Percentiles rank a stretch among this genome's conserved stretches.
Evolutionary conservation across 1,284 basidiomycete genomes (phyloP).

Genomic region (Lentinula novae-zelandiae): DNA sequence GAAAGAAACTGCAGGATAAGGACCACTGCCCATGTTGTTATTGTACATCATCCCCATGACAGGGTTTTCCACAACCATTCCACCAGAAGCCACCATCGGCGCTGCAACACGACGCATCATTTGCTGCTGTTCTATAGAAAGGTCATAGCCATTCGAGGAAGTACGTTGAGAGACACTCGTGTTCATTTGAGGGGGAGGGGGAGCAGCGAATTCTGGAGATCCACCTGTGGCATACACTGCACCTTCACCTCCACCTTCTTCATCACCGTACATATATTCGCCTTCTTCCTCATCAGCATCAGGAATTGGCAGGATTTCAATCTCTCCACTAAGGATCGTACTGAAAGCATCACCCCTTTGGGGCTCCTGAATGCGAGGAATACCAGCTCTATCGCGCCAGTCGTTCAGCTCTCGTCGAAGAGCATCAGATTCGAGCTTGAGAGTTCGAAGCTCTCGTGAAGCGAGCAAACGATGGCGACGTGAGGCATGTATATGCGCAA

Average conservation of each 20-base stretch:
- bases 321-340: constrained; percentile 64
- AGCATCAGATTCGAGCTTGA: constrained; percentile 76
- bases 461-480: constrained; percentile 77
- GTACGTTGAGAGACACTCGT: neutral
- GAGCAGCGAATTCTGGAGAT: neutral
- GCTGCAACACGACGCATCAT: neutral
- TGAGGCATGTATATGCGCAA: constrained; percentile 79
- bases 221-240: neutral
- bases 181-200: neutral
- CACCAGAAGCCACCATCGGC: constrained; percentile 14
- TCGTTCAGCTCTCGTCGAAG: constrained; percentile 85
- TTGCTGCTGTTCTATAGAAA: constrained; percentile 20
- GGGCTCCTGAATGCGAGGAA: constrained; percentile 68
- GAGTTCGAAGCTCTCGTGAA: constrained; percentile 68
- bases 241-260: neutral
- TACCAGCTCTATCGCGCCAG: constrained; percentile 74
- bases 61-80: constrained; percentile 12
- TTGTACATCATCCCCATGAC: constrained; percentile 27
- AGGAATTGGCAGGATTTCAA: constrained; percentile 45
- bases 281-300: constrained; percentile 13
- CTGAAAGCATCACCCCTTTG: constrained; percentile 64
- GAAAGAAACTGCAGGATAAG: constrained; percentile 38
- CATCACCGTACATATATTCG: constrained; percentile 1
- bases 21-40: constrained; percentile 77
- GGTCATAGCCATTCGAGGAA: neutral